These are phyloP conservation scores for Peronospora tabacina DNA, from an alignment of 352 stramenopile species.

Conservation along the genomic window DNA sequence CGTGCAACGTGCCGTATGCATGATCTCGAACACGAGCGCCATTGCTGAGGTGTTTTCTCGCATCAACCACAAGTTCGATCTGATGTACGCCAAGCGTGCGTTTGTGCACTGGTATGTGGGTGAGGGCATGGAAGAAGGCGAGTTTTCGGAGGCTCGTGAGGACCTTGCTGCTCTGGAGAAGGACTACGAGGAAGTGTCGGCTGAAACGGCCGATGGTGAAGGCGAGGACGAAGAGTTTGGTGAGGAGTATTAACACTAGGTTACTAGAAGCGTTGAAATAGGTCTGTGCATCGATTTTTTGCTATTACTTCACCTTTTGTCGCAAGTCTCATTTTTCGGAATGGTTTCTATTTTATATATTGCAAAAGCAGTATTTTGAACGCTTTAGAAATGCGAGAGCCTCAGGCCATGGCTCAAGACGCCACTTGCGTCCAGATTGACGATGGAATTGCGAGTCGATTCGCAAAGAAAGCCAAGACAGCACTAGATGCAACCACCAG, in stretches of 20 bases:
- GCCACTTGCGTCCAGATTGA: conserved; percentile 1
- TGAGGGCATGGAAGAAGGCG: conserved; percentile 99
- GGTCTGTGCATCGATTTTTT: neutral
- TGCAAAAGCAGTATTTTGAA: neutral
- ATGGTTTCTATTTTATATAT: no score
- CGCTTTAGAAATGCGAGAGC: neutral
- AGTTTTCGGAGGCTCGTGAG: conserved; percentile 99
- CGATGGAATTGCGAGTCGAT: conserved; percentile 15
- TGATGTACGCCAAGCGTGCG: conserved; percentile 56
- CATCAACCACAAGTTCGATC: conserved; percentile 28
- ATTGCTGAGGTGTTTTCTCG: conserved; percentile 80
- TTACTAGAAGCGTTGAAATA: neutral
- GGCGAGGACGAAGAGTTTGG: conserved; percentile 90
- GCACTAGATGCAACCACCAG: neutral
- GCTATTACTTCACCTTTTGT: neutral
- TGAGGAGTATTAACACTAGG: conserved; percentile 71
- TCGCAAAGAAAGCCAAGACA: conserved; percentile 31
- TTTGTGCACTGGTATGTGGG: conserved; percentile 99
- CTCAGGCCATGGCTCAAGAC: neutral
- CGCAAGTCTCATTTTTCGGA: no score
- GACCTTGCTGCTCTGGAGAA: conserved; percentile 85
- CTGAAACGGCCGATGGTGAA: conserved; percentile 95
- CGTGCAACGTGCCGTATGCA: conserved; percentile 96
- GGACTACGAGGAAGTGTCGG: conserved; percentile 99
- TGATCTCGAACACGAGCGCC: conserved; percentile 99